Base-by-base conservation (phyloP, 106 monocot genomes). In the Gastrodia elata region DNA sequence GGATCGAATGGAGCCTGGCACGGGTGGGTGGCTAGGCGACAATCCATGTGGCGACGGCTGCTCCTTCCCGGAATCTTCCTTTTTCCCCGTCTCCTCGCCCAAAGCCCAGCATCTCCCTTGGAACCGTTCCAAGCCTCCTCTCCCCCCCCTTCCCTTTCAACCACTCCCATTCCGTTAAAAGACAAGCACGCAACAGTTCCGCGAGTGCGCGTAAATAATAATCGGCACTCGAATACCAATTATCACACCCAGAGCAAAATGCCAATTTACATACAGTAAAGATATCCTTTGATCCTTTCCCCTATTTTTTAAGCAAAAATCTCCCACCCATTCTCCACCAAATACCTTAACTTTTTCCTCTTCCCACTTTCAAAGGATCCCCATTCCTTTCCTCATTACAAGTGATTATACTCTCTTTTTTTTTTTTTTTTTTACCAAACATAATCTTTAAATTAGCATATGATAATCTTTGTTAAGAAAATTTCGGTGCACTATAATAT, bases 101-200 rank as follows among this genome's bases (percentile, higher is more conserved):
- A 6, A 61, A 27, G 32, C 22, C 61, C 14, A 8, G 28, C 20
- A 59, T 25, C 28, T 28, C 2, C 30, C 38, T 36, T n/a, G n/a
- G 67, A 67, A 67, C 36, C 16, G 38, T 67, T 67, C 67, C 67
- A 67, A 35, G 5, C 67, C 10, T 67, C 37, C 67, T 14, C 61
- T 32, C 15, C 43, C 43, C 15, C 43, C 43, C 15, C 43, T 15
- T 44, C 43, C 43, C 15, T 15, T 15, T 32, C 67, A 67, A 67
- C 67, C 67, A 67, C 67, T 67, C 67, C 61, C 8, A 32, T 32
- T 61, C 67, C 67, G 11, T 67, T 67, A 37, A n/a, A 64, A 30
- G 37, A 67, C 67, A 67, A 37, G 36, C 37, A n/a, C 16, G 6
- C 6, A 67, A 67, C 67, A 38, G 37, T n/a, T 67, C 37, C 67